Conservation (phyloP, 192 early-diverging fungal genomes). For the Backusella macrospora region DNA sequence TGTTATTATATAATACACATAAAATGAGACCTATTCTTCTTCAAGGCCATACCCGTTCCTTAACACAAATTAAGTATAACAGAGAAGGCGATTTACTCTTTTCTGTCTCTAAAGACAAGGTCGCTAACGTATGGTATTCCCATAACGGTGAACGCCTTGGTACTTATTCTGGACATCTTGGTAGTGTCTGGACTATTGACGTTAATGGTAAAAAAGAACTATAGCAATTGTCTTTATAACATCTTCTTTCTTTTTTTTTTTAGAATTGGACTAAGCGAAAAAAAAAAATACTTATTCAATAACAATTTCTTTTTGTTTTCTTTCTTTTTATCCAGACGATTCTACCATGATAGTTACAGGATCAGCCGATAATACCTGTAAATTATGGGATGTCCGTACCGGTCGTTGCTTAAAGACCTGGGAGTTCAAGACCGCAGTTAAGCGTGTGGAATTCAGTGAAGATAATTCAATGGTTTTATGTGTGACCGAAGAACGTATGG, state of each 20-base stretch:
- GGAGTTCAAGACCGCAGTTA: conserved; percentile 87
- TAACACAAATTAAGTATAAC: conserved; percentile 99
- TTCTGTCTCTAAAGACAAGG: conserved; percentile 93
- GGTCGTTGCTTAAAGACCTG: conserved; percentile 90
- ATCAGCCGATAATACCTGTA: conserved; percentile 88
- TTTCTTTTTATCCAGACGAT: conserved; percentile 56
- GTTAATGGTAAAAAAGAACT: conserved; percentile 73
- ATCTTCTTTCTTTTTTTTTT: neutral
- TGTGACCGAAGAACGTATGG: conserved; percentile 96
- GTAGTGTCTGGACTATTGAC: conserved; percentile 94
- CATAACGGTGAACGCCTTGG: conserved; percentile 98
- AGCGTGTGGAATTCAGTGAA: conserved; percentile 86
- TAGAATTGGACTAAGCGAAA: neutral
- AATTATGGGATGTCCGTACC: conserved; percentile 89
- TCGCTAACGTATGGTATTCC: conserved; percentile 93
- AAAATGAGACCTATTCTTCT: conserved; percentile 88
- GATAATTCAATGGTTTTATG: conserved; percentile 86
- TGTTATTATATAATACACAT: conserved; percentile 2
- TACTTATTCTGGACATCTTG: conserved; percentile 89
- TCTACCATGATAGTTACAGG: conserved; percentile 82
- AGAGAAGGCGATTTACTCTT: conserved; percentile 95
- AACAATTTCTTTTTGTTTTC: neutral
- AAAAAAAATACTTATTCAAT: neutral
- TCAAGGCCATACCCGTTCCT: conserved; percentile 93
- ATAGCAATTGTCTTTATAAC: neutral